Base-by-base conservation (phyloP, 495 filamentous ascomycete genomes). In the Penicillium tannophilum region DNA sequence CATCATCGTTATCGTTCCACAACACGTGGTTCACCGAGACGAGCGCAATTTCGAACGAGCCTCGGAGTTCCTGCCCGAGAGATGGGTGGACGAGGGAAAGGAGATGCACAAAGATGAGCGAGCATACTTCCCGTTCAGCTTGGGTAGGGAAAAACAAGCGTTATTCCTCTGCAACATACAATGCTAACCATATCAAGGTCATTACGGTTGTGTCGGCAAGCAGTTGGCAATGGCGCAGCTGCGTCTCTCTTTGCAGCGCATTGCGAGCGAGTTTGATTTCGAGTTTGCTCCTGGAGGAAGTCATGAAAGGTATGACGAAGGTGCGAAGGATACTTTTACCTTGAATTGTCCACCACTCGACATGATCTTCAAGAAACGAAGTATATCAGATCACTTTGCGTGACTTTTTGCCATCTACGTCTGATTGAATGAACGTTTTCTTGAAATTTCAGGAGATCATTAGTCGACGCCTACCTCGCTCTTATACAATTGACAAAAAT, bases 61-160 rank as follows among this genome's bases (percentile, higher is more conserved):
- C 0, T 52, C 70, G 12, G 72, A 79, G 9, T 86, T 81, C 52
- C 65, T 86, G n/a, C 83, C 84, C 1, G 83, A 86, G 59, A 75
- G 85, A 26, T 87, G 83, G 82, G 54, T 76, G 58, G 56, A 67
- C 63, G 14, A 58, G 61, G 42, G 71, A 69, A n/a, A 76, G 79
- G 14, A 67, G 81, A 44, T 70, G 79, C 43, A 70, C 4, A 20
- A 66, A 14, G 72, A 84, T 59, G 75, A 74, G 39, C 61, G 62
- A 6, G 83, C 79, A 0, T 87, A 78, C 47, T 64, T 73, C 3
- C 85, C 84, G 0, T 88, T 88, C 61, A 71, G 66, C 6, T 59
- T 72, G 31, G 81, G 82, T 55, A 51, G 63, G 26, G 74, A n/a
- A 26, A 14, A 20, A 1, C 1, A 26, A 4, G 6, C 28, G 6